Evolutionary conservation across 305 asterid species (phyloP), one percentile per base, ranked within the genome.

Genomic region (Caryopteris hybrid): DNA sequence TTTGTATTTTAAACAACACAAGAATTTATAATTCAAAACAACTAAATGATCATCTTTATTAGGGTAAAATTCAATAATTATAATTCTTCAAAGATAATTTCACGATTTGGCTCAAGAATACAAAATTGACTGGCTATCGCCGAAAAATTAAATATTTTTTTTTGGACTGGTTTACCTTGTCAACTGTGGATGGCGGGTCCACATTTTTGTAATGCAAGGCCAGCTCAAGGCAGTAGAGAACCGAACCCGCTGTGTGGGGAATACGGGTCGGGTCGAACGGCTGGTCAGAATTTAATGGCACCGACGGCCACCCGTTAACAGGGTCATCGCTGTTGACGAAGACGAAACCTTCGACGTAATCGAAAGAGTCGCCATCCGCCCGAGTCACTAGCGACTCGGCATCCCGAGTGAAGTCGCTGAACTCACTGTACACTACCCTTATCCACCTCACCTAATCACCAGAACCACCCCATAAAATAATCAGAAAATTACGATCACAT

Each of bases 281-380:
- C 1, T 81, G 84, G 16, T 60, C 69, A 54, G 82, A 57, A 57
- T 78, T 76, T 76, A 90, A 55, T 1, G 74, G 87, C 18, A 90
- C 92, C 6, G 97, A 85, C 9, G 84, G 84, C 92, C 94, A 93
- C 3, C 99, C 99, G 53, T 80, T 93, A 14, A 87, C 80, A 27
- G 88, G 88, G 79, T 93, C 96, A 21, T 80, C 85, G 45, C 90
- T 79, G 74, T 90, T 88, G 47, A 84, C 92, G 14, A 90, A 81
- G 34, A 82, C 88, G 55, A 90, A 93, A 0, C 97, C 97, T 78
- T 90, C 97, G 7, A 90, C 84, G 84, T 93, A 93, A 62, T 93
- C 85, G 60, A 93, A 91, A 17, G 97, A 70, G 20, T 80, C 94
- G 0, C 76, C 80, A 11, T 27, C 53, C 8, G 53, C 8, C 23